These are phyloP conservation scores for Hypericum perforatum DNA, from an alignment of 345 rosid genomes.

Conservation along the genomic window DNA sequence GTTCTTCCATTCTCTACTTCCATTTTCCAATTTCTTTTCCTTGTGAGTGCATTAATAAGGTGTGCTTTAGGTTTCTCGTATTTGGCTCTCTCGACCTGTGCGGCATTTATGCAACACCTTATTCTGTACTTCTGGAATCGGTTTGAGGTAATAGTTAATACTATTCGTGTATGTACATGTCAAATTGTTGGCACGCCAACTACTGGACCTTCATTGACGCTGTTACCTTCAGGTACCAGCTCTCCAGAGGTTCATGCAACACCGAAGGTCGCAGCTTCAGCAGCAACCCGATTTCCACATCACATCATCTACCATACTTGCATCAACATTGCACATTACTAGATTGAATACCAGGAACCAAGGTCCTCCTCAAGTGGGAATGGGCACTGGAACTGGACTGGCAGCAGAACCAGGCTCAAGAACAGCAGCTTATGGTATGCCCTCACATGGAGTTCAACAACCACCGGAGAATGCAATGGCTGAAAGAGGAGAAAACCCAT, in stretches of 20 bases:
- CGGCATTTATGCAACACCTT: constrained; percentile 96
- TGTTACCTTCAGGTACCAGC: constrained; percentile 64
- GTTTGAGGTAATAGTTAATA: constrained; percentile 56
- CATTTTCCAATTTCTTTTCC: background rate
- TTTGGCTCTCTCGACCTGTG: constrained; percentile 75
- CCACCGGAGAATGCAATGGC: constrained; percentile 21
- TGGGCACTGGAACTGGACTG: constrained; percentile 29
- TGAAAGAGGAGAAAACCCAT: constrained; percentile 27
- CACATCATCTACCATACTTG: constrained; percentile 89
- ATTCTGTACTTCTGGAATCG: constrained; percentile 97
- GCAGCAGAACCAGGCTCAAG: constrained; percentile 43
- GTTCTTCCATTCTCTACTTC: background rate
- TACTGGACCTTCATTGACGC: too few species aligned
- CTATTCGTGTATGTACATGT: background rate
- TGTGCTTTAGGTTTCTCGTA: constrained; percentile 76
- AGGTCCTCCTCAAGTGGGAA: constrained; percentile 32
- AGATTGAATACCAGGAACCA: constrained; percentile 63
- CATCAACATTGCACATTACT: constrained; percentile 90
- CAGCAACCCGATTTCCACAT: constrained; percentile 91
- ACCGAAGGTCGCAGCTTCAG: constrained; percentile 66
- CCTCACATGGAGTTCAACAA: constrained; percentile 21
- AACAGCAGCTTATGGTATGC: constrained; percentile 15
- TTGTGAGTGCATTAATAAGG: constrained; percentile 1
- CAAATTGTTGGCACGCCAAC: background rate
- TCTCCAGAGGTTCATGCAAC: constrained; percentile 75